Conservation (phyloP, 2,329 filamentous ascomycete species). For the Verticillium isaacii region DNA sequence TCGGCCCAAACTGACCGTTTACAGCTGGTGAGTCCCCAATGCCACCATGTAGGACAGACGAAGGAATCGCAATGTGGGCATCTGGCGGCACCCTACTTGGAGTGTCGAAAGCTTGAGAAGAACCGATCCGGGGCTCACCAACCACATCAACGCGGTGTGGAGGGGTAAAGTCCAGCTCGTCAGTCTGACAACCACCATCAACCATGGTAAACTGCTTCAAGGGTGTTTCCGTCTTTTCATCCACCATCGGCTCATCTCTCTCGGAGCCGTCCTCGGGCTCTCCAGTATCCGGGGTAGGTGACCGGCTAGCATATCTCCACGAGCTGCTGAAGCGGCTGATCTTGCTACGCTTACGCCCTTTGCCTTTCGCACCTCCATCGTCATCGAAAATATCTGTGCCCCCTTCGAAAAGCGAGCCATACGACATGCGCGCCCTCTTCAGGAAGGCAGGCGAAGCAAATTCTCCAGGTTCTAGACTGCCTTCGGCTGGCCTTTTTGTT, state of each 20-base stretch:
- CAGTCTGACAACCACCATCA: slow-evolving; percentile 25
- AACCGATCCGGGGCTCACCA: slow-evolving; percentile 7
- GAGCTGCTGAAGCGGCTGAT: slow-evolving; percentile 61
- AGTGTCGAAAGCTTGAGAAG: background rate
- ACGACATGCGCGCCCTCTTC: slow-evolving; percentile 65
- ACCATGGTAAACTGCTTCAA: slow-evolving; percentile 18
- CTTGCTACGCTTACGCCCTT: slow-evolving; percentile 64
- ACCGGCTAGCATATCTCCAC: slow-evolving; percentile 72
- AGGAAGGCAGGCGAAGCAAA: slow-evolving; percentile 78
- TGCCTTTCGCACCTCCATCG: slow-evolving; percentile 54
- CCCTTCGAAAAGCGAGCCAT: slow-evolving; percentile 60
- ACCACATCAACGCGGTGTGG: slow-evolving; percentile 10
- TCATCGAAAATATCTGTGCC: slow-evolving; percentile 67
- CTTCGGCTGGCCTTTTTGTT: slow-evolving; percentile 27
- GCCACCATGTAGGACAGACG: background rate
- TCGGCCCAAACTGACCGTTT: background rate
- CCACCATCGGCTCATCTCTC: background rate
- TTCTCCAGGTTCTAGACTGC: slow-evolving; percentile 39
- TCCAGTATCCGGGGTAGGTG: slow-evolving; percentile 62
- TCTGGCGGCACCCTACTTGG: background rate
- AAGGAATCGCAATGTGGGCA: background rate
- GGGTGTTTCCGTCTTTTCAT: slow-evolving; percentile 1
- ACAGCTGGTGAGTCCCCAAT: background rate
- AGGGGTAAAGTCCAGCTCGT: slow-evolving; percentile 16
- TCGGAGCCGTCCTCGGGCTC: slow-evolving; percentile 12